phyloP scores from a whole-genome alignment of 2,329 filamentous ascomycete species.

The Sarocladium strictum region DNA sequence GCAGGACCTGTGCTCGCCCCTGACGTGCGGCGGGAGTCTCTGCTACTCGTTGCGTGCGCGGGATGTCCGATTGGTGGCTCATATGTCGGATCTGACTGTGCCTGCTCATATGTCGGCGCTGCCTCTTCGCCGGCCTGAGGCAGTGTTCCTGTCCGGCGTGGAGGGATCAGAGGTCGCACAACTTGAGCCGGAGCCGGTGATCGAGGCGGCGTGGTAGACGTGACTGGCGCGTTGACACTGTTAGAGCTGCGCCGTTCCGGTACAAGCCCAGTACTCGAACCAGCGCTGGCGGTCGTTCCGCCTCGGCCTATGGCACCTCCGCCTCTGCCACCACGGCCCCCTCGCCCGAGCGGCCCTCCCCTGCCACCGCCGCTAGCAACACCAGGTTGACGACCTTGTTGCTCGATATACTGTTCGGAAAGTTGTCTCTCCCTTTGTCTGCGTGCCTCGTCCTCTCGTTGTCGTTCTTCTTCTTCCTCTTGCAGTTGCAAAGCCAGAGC shows the following conservation, averaged over 20 bases:
- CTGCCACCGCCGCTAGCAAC: not conserved
- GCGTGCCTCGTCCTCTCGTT: constrained; percentile 59
- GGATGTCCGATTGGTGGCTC: constrained; percentile 47
- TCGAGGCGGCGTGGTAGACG: constrained; percentile 1
- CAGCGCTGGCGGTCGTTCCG: constrained; percentile 3
- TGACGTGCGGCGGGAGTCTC: constrained; percentile 15
- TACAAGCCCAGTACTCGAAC: constrained; percentile 10
- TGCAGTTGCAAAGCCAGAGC: constrained; percentile 88
- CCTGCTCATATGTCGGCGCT: constrained; percentile 53
- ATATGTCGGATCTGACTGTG: constrained; percentile 44
- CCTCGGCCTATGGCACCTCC: constrained; percentile 11
- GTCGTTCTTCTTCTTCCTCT: constrained; percentile 83
- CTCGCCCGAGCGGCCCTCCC: not conserved
- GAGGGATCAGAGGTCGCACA: constrained; percentile 22
- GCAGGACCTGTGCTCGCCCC: constrained; percentile 13
- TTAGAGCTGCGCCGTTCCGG: constrained; percentile 8
- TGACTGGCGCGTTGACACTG: constrained; percentile 11
- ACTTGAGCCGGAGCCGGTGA: constrained; percentile 21
- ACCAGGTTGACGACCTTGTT: constrained; percentile 41
- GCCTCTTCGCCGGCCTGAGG: constrained; percentile 39
- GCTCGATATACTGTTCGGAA: constrained; percentile 65
- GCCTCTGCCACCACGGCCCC: not conserved
- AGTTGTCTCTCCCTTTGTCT: constrained; percentile 61
- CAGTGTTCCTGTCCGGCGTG: constrained; percentile 27
- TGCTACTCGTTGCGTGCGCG: constrained; percentile 37